Evolutionary conservation across 2,329 filamentous ascomycete species (phyloP).

Genomic region (Alternaria sp.): DNA sequence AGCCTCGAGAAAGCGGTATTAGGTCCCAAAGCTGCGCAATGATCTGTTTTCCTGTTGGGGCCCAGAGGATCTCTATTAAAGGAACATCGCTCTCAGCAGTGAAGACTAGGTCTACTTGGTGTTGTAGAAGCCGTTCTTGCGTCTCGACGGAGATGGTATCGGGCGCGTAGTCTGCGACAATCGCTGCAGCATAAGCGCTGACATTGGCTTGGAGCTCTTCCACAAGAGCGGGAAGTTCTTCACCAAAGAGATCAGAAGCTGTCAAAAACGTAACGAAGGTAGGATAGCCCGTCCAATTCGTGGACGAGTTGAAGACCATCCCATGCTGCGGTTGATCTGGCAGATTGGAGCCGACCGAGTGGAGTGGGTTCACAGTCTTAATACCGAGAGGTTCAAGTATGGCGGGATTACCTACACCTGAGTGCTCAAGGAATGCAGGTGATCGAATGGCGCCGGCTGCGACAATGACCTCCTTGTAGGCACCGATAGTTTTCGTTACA

Average conservation of each 20-base stretch:
- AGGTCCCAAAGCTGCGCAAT: constrained; percentile 51
- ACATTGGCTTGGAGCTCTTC: constrained; percentile 33
- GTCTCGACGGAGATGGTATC: constrained; percentile 33
- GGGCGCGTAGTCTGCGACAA: constrained; percentile 25
- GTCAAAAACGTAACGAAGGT: constrained; percentile 47
- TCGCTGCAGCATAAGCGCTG: constrained; percentile 34
- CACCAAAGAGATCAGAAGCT: constrained; percentile 45
- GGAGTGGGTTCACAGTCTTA: constrained; percentile 25
- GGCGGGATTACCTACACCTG: constrained; percentile 46
- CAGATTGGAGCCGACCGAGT: constrained; percentile 42
- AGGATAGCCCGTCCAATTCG: constrained; percentile 48
- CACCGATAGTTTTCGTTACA: constrained; percentile 21
- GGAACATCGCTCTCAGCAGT: constrained; percentile 47
- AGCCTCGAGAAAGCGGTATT: constrained; percentile 46
- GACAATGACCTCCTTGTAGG: constrained; percentile 43
- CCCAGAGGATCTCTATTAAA: constrained; percentile 57
- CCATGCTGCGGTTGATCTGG: constrained; percentile 44
- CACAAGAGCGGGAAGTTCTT: constrained; percentile 29
- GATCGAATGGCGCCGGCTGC: constrained; percentile 45
- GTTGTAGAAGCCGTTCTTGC: constrained; percentile 51
- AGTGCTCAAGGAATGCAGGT: constrained; percentile 44
- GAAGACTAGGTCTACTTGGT: constrained; percentile 60
- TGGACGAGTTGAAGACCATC: constrained; percentile 32
- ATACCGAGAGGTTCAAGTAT: constrained; percentile 33
- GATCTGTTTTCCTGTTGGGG: constrained; percentile 35